Base-by-base conservation (phyloP, 2,329 filamentous ascomycete genomes). In the Neophaeococcomyces aloes region DNA sequence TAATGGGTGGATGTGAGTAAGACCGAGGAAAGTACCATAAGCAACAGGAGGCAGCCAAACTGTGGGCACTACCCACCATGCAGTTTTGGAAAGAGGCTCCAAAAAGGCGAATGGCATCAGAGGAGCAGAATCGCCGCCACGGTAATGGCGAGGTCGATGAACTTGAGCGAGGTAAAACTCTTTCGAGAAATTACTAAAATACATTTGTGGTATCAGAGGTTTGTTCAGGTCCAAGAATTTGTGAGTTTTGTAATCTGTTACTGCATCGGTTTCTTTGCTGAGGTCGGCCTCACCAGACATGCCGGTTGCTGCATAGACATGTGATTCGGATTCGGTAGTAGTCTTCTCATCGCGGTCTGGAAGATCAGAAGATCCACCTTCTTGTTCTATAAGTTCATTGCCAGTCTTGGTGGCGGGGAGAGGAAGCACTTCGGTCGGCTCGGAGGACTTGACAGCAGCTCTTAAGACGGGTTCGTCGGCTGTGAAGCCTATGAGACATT, bases 111-210 rank as follows among this genome's bases (percentile, higher is more conserved):
- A 91, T 10, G 41, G 41, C 65, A 98, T 98, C 18, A 98, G 67
- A 15, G 91, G 91, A 29, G 91, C 91, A 5, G 87, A 95, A 49
- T 79, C 79, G 46, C 91, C 91, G 52, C 89, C 89, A 61, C 81
- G 93, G 73, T 96, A 98, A 64, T 98, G 89, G 47, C 91, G 80
- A 14, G 91, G 91, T 34, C 91, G 81, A 62, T 98, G 91, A 41
- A 98, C 85, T 63, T 98, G 91, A 55, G 95, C 81, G 18, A 98
- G 75, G 60, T 98, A 98, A 61, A 98, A 98, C n/a, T 86, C 78
- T 63, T 95, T 98, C 61, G 69, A 78, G 67, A 96, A 98, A 23
- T 83, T 84, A 36, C 88, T 83, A 52, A 70, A 75, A 83, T 85
- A 95, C 32, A 98, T 76, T 65, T 98, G 91, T 64, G 82, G 72